These are phyloP conservation scores for Paracorniculantispora psalliotae DNA, from an alignment of 2,329 filamentous ascomycete species.

Conservation along the genomic window DNA sequence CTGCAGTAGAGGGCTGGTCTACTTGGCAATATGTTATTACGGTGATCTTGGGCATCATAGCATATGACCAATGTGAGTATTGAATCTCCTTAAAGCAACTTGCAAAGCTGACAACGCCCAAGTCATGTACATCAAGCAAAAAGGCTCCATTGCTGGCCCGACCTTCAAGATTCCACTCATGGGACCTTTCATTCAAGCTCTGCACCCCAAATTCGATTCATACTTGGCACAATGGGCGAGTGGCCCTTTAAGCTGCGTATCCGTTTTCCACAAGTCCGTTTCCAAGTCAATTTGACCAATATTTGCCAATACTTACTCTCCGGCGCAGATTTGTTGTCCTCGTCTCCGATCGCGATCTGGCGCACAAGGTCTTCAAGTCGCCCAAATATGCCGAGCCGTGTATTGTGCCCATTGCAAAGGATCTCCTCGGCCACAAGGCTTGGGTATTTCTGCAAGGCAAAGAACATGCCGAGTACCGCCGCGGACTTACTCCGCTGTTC, in stretches of 20 bases:
- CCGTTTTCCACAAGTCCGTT: slow-evolving; percentile 86
- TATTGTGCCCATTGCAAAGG: slow-evolving; percentile 69
- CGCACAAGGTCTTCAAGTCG: slow-evolving; percentile 78
- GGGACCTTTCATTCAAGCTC: slow-evolving; percentile 70
- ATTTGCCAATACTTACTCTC: background rate
- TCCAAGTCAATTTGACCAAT: no score
- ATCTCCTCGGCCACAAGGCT: slow-evolving; percentile 65
- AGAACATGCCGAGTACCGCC: slow-evolving; percentile 71
- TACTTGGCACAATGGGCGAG: slow-evolving; percentile 76
- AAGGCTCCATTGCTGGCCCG: slow-evolving; percentile 59
- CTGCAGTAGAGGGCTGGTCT: slow-evolving; percentile 15
- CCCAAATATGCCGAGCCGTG: slow-evolving; percentile 71
- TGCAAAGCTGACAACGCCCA: slow-evolving; percentile 4
- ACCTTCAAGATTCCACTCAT: slow-evolving; percentile 62
- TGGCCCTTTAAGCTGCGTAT: slow-evolving; percentile 75
- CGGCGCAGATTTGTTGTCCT: slow-evolving; percentile 69
- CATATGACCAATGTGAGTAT: slow-evolving; percentile 36
- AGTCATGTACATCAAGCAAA: slow-evolving; percentile 58
- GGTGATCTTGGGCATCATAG: slow-evolving; percentile 26
- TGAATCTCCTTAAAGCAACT: background rate
- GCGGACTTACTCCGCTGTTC: slow-evolving; percentile 69
- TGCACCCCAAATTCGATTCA: slow-evolving; percentile 66
- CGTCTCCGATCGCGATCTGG: slow-evolving; percentile 70
- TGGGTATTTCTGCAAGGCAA: slow-evolving; percentile 79
- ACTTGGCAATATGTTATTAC: slow-evolving; percentile 30